Evolutionary conservation across 495 filamentous ascomycete species (phyloP).

Genomic region (Penicillium macrosclerotiorum): DNA sequence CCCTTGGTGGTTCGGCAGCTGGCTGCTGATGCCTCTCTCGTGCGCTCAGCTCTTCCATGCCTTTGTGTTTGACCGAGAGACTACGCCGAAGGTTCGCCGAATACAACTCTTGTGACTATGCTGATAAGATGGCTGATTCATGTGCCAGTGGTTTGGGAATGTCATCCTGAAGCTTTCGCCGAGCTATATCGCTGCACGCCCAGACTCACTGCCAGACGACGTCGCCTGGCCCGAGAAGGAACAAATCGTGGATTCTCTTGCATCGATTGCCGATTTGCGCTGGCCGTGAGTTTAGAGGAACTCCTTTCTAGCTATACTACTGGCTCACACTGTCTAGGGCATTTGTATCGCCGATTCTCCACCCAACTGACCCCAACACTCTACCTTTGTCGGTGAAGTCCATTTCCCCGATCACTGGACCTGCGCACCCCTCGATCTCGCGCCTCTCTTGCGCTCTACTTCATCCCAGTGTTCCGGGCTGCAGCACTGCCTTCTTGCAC

Average conservation of each 20-base stretch:
- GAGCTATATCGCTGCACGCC: conserved; percentile 74
- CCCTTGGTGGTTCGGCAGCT: conserved; percentile 93
- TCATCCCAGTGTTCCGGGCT: conserved; percentile 86
- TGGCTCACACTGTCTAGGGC: conserved; percentile 36
- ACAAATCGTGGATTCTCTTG: conserved; percentile 77
- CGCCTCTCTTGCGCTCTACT: conserved; percentile 85
- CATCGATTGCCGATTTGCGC: conserved; percentile 71
- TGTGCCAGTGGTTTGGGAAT: conserved; percentile 59
- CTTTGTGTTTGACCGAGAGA: conserved; percentile 89
- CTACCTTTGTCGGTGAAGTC: conserved; percentile 63
- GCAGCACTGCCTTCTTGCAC: conserved; percentile 77
- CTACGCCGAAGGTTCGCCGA: conserved; percentile 61
- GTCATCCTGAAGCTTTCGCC: conserved; percentile 72
- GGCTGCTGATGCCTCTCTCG: conserved; percentile 91
- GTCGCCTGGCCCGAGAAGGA: conserved; percentile 73
- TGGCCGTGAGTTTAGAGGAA: conserved; percentile 68
- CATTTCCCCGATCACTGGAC: conserved; percentile 75
- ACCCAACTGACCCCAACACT: conserved; percentile 62
- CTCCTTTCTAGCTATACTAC: neutral
- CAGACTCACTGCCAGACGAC: conserved; percentile 61
- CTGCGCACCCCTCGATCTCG: conserved; percentile 80
- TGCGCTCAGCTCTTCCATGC: conserved; percentile 89
- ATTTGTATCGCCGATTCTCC: conserved; percentile 84
- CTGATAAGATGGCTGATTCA: conserved; percentile 13
- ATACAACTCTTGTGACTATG: neutral